Conservation (phyloP, 768 basidiomycete genomes). For the Gyrodon lividus region DNA sequence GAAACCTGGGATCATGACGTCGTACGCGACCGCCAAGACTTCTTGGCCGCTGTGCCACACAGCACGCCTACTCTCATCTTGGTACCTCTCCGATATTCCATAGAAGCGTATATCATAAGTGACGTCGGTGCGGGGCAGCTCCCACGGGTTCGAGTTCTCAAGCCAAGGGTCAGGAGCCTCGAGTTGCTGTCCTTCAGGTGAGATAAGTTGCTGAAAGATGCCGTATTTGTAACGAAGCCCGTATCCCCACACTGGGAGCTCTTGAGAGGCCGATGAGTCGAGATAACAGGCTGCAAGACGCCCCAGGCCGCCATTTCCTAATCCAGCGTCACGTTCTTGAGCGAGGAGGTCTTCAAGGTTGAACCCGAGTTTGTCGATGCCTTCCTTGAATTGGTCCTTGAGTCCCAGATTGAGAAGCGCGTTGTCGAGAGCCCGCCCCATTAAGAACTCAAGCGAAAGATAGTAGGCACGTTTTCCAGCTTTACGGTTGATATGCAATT, state of each 20-base stretch:
- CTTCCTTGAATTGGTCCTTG: conserved; percentile 69
- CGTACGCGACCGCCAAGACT: conserved; percentile 90
- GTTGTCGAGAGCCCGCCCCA: conserved; percentile 78
- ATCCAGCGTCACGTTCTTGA: conserved; percentile 88
- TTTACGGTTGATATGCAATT: conserved; percentile 74
- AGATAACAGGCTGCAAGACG: conserved; percentile 97
- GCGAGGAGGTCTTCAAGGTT: conserved; percentile 84
- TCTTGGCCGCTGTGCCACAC: conserved; percentile 90
- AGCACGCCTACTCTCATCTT: conserved; percentile 58
- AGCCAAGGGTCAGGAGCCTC: conserved; percentile 95
- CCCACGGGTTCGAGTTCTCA: conserved; percentile 86
- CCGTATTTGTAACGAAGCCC: conserved; percentile 92
- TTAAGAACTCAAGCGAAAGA: conserved; percentile 90
- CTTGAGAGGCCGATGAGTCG: conserved; percentile 86
- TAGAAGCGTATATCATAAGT: conserved; percentile 86
- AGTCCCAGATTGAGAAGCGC: conserved; percentile 87
- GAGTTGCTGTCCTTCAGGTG: conserved; percentile 77
- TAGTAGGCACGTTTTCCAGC: conserved; percentile 92
- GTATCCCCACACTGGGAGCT: conserved; percentile 95
- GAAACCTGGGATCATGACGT: conserved; percentile 88
- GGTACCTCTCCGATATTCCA: conserved; percentile 70
- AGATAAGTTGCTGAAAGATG: conserved; percentile 93
- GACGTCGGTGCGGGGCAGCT: conserved; percentile 83
- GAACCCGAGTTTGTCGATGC: conserved; percentile 81
- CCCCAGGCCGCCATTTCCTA: conserved; percentile 95